Conservation (phyloP, 2,329 filamentous ascomycete species). For the Ophiostoma ulmi region DNA sequence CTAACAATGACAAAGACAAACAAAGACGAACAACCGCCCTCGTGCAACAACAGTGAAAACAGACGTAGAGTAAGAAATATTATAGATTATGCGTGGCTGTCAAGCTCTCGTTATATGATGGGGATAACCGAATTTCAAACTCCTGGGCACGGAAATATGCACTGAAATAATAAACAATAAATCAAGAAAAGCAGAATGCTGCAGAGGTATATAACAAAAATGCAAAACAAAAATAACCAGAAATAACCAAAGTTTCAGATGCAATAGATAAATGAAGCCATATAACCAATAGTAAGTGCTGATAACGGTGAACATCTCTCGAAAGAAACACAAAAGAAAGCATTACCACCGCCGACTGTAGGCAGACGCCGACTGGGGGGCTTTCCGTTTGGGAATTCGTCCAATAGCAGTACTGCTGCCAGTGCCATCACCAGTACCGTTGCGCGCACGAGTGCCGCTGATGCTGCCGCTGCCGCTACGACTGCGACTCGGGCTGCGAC, state of each 20-base stretch:
- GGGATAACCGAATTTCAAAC: background rate
- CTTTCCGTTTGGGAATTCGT: background rate
- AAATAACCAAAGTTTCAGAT: background rate
- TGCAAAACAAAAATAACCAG: background rate
- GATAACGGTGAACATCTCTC: too few species aligned
- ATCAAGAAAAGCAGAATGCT: background rate
- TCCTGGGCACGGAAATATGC: too few species aligned
- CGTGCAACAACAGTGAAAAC: background rate
- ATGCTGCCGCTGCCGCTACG: background rate
- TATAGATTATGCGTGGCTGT: background rate
- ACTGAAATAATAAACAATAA: background rate
- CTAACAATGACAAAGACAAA: too few species aligned
- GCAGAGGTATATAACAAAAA: conserved; percentile 13
- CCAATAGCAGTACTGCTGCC: background rate
- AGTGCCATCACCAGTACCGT: background rate
- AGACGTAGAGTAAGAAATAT: background rate
- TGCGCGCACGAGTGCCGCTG: background rate
- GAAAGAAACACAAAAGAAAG: background rate
- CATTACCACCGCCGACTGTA: background rate
- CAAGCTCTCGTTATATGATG: background rate
- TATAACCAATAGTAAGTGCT: background rate
- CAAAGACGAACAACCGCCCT: background rate
- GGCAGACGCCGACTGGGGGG: background rate
- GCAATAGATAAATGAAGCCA: too few species aligned
- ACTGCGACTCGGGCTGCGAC: background rate